phyloP scores from a whole-genome alignment of 129 eudicot species.

The Flaveria ramosissima region DNA sequence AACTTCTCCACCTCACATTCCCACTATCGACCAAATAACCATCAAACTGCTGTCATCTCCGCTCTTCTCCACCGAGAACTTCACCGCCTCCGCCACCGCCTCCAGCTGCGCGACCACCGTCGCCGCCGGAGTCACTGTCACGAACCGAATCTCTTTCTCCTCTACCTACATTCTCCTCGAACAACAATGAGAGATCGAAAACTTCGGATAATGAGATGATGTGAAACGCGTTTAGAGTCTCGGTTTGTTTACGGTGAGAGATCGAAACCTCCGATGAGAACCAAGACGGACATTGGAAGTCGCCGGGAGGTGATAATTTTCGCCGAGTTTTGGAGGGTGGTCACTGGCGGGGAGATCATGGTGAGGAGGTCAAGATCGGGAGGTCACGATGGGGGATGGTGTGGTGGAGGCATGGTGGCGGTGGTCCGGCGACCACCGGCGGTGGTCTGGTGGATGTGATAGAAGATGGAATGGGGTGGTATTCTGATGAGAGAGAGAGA shows the following conservation, averaged over 20 bases:
- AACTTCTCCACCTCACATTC: no score
- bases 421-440: no score
- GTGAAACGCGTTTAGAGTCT: constrained; percentile 77
- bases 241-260: constrained; percentile 53
- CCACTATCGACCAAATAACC: no score
- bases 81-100: constrained; percentile 55
- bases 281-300: constrained; percentile 77
- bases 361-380: no score
- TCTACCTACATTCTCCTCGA: constrained; percentile 70
- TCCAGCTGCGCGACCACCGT: constrained; percentile 70
- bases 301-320: no score
- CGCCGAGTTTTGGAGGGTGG: no score
- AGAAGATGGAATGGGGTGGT: no score
- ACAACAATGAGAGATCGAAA: constrained; percentile 79
- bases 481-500: no score
- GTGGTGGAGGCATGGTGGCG: no score
- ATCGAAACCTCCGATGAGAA: constrained; percentile 75
- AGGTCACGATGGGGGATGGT: no score
- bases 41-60: constrained; percentile 56
- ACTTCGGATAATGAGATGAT: constrained; percentile 85
- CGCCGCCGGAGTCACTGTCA: constrained; percentile 62
- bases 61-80: constrained; percentile 52
- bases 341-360: no score
- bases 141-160: constrained; percentile 67
- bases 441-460: no score